Evolutionary conservation across 129 eudicot species (phyloP), one percentile per base, ranked within the genome.

Genomic region (Tagetes erecta): DNA sequence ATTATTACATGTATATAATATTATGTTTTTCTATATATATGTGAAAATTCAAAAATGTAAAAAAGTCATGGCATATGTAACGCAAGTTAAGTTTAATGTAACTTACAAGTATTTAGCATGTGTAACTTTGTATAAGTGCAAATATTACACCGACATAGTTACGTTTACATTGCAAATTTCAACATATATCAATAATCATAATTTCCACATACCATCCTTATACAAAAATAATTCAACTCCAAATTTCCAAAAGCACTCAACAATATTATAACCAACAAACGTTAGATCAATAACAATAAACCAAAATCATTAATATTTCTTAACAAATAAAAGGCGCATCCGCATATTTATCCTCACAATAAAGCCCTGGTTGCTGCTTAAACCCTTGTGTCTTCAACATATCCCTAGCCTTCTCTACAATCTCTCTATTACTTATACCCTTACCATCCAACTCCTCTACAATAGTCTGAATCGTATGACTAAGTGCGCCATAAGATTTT

Each of bases 331-430:
- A 92, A 72, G 83, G 60, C 45, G 82, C 83, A 39, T 89, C 87
- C 1, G 78, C 84, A 45, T 87, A 81, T 55, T 87, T 67, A 34
- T 89, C 96, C 36, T 85, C 73, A 85, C 98, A 92, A 64, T 92
- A 92, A 39, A 92, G 90, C 20, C 98, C 98, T 0, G 98, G 96
- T 41, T 78, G 83, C 74, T 92, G 98, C 35, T 88, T 82, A 74
- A 72, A 92, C 45, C 98, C 98, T 55, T 89, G 95, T 57, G 62
- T 85, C 88, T 89, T 84, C 76, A 92, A 71, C 56, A 79, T 9
- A 68, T 83, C 63, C 83, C 98, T 81, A 10, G 96, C 95, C 83
- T 79, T 87, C 27, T 58, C 36, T 6, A 92, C 98, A 56, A 92
- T 83, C 76, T 89, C 86, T 3, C 83, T 81, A 10, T 92, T 92